A percentile compares a stretch with the other conserved stretches of the same genome.
These are phyloP conservation scores for Neurospora sp. DNA, from an alignment of 495 filamentous ascomycete species.

Conservation along the genomic window DNA sequence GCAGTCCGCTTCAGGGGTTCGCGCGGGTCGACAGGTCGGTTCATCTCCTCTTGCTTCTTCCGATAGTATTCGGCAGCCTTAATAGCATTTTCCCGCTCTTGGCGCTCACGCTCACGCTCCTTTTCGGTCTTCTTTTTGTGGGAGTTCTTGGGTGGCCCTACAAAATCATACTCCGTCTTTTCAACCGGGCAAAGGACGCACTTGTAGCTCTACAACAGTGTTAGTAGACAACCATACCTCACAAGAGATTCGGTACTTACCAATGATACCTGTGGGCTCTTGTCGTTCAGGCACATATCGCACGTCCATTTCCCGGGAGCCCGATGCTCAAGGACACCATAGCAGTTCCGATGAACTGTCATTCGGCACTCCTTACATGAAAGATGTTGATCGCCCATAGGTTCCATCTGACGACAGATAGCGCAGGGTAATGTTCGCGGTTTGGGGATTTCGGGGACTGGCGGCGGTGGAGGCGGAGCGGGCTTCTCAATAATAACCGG, in stretches of 20 bases:
- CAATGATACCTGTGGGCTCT: constrained; percentile 74
- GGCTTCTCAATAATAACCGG: constrained; percentile 7
- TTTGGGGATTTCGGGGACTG: constrained; percentile 62
- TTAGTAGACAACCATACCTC: constrained; percentile 12
- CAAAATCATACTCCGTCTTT: constrained; percentile 65
- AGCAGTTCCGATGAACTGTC: constrained; percentile 89
- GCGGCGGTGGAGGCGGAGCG: constrained; percentile 36
- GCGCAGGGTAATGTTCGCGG: constrained; percentile 73
- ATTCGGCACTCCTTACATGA: constrained; percentile 78
- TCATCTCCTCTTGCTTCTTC: constrained; percentile 69
- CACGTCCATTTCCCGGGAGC: constrained; percentile 79
- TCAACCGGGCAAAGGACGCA: constrained; percentile 83
- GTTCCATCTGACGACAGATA: constrained; percentile 67
- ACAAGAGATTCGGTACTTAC: constrained; percentile 37
- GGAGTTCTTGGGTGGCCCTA: constrained; percentile 71
- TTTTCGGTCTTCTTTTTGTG: constrained; percentile 85
- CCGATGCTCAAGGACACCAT: constrained; percentile 66
- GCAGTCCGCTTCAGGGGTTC: constrained; percentile 87
- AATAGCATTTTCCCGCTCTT: constrained; percentile 69
- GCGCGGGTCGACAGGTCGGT: constrained; percentile 72
- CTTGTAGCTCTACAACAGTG: constrained; percentile 57
- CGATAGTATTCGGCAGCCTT: constrained; percentile 68
- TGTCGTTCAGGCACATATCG: constrained; percentile 92
- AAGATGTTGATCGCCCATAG: constrained; percentile 58
- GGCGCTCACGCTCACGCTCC: constrained; percentile 76